Percentiles rank a stretch among this genome's conserved stretches.
Conservation (phyloP, 23 red algal genomes). For the Gracilaria caudata region DNA sequence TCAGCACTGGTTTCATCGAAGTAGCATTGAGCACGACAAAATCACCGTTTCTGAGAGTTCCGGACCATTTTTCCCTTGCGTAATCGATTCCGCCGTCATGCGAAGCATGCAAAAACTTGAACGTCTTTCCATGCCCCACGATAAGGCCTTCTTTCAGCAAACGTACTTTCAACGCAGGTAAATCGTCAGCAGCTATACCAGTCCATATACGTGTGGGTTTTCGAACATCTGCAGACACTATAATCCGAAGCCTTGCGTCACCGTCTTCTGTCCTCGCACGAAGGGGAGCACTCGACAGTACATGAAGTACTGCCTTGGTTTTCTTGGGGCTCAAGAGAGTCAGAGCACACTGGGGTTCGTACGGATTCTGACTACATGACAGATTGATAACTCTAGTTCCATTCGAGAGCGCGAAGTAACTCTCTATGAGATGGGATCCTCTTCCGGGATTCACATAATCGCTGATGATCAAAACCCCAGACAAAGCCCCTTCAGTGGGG, state of each 20-base stretch:
- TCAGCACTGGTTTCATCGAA: slow-evolving; percentile 5
- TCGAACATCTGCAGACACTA: neutral
- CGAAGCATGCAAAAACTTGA: neutral
- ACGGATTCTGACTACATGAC: slow-evolving; percentile 9
- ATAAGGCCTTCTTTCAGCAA: slow-evolving; percentile 8
- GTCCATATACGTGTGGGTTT: slow-evolving; percentile 5
- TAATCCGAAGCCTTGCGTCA: neutral
- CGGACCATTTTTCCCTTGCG: neutral
- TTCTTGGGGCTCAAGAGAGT: neutral
- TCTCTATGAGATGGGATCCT: slow-evolving; percentile 11
- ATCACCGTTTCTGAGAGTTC: neutral
- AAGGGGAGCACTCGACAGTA: neutral
- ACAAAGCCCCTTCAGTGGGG: neutral
- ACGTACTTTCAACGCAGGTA: slow-evolving; percentile 1
- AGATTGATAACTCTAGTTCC: neutral
- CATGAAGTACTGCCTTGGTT: neutral
- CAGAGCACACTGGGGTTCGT: slow-evolving; percentile 4
- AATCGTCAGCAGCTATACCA: neutral
- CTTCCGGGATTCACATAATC: slow-evolving; percentile 5
- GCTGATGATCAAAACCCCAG: slow-evolving; percentile 7
- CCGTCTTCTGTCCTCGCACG: neutral
- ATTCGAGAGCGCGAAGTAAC: neutral
- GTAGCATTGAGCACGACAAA: neutral
- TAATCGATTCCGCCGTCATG: neutral
- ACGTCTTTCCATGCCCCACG: neutral